Base-by-base conservation (phyloP, 257 asterid species). In the Nicotiana attenuata region DNA sequence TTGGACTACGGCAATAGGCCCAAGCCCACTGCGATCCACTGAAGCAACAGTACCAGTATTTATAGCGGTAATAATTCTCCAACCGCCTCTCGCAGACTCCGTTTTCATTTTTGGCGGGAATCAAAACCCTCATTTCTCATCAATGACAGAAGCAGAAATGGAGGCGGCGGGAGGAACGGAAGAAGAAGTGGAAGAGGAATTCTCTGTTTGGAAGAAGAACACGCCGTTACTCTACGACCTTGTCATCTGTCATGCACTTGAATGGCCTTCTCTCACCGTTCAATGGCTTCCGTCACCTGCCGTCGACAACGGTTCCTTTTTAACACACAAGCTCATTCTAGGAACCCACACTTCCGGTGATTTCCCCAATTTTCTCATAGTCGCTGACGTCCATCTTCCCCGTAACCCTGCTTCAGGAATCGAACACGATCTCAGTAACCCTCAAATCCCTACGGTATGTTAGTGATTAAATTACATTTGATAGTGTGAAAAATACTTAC, bases 251-350 rank as follows among this genome's bases (percentile, higher is more conserved):
- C 97, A 93, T 86, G 82, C 98, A 33, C 93, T 96, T 26, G 98
- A 96, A 88, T 96, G 99, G 98, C 97, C 98, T 35, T 96, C 99
- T 33, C 98, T 96, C 88, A 96, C 99, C 28, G 99, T 96, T 47
- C 92, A 96, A 79, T 96, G 98, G 94, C 90, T 94, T 26, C 97
- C 94, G 19, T 83, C 80, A 57, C 89, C 88, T 35, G 92, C 93
- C 3, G 53, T 88, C 77, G 87, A 66, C 57, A 88, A 77, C 17
- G 93, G 87, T 3, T 89, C 91, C 71, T 87, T 93, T 76, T 73
- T 89, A 47, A 86, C 84, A 60, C 94, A 94, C 85, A 90, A 87
- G 59, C 84, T 94, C 80, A 81, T 93, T 67, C 93, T 96, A 7
- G 98, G 99, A 81, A 94, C 98, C 52, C 98, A 96, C 87, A 96